Percentiles rank a stretch among this genome's conserved stretches.
These are phyloP conservation scores for Jacaranda copaia DNA, from an alignment of 257 asterid species.

Conservation along the genomic window DNA sequence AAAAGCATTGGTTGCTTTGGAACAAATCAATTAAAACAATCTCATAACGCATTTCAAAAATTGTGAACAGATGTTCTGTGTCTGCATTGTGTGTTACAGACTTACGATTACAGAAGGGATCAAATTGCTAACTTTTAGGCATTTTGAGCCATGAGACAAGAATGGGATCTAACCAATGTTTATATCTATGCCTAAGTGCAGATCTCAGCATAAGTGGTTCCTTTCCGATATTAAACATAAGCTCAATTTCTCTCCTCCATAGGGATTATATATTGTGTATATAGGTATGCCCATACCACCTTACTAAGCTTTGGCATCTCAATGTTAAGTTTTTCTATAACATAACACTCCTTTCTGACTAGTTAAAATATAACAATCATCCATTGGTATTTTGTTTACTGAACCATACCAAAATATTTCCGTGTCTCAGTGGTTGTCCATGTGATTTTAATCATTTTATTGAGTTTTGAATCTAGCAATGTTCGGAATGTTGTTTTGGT, in stretches of 20 bases:
- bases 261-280: too few relatives aligned
- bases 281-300: too few relatives aligned
- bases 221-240: too few relatives aligned
- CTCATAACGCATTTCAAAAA: neutral
- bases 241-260: too few relatives aligned
- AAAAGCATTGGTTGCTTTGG: neutral
- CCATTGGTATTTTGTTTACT: too few relatives aligned
- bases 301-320: too few relatives aligned
- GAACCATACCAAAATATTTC: too few relatives aligned
- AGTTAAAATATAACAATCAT: too few relatives aligned
- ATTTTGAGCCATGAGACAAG: neutral
- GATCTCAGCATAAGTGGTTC: neutral
- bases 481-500: neutral
- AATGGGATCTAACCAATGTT: constrained; percentile 1
- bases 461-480: neutral
- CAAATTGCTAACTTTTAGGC: neutral
- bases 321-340: too few relatives aligned
- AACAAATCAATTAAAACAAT: neutral
- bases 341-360: too few relatives aligned
- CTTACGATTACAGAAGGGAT: neutral
- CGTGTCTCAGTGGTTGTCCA: neutral
- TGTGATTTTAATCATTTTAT: neutral
- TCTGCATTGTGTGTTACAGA: neutral
- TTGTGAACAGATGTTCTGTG: neutral
- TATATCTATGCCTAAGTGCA: neutral